A percentile compares a stretch with the other conserved stretches of the same genome.
These are phyloP conservation scores for Urochloa ruziziensis DNA, from an alignment of 176 grass and related monocot genomes.

Conservation along the genomic window DNA sequence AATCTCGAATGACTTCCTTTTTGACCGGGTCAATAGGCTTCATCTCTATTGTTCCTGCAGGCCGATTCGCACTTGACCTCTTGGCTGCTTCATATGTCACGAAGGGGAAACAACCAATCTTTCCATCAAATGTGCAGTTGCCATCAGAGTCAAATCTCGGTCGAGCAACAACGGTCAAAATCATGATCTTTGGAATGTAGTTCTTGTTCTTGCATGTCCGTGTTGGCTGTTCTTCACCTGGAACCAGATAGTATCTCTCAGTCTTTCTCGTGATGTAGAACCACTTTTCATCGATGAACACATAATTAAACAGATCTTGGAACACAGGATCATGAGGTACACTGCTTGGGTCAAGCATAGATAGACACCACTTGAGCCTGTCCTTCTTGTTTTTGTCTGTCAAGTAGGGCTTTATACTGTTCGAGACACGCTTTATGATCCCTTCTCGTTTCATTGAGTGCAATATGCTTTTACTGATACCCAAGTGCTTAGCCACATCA, in stretches of 20 bases:
- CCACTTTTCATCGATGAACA: background rate
- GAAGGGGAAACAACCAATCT: background rate
- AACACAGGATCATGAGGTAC: background rate
- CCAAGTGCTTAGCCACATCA: background rate
- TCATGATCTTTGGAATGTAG: background rate
- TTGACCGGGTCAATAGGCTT: background rate
- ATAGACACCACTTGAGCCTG: background rate
- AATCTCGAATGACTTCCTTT: background rate
- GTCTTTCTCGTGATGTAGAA: background rate
- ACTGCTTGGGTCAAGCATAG: background rate
- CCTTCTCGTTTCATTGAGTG: background rate
- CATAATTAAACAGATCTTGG: background rate
- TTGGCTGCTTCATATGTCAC: background rate
- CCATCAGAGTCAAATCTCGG: background rate
- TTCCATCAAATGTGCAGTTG: background rate
- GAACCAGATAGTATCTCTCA: background rate
- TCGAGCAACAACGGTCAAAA: background rate
- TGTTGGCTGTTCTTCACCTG: background rate
- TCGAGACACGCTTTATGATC: background rate
- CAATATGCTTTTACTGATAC: background rate
- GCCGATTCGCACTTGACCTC: background rate
- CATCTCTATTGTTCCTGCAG: background rate
- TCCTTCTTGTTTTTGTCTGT: background rate
- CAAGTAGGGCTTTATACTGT: background rate
- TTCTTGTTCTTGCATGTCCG: background rate